These are phyloP conservation scores for Cercospora zeina DNA, from an alignment of 2,329 filamentous ascomycete species.

Conservation along the genomic window DNA sequence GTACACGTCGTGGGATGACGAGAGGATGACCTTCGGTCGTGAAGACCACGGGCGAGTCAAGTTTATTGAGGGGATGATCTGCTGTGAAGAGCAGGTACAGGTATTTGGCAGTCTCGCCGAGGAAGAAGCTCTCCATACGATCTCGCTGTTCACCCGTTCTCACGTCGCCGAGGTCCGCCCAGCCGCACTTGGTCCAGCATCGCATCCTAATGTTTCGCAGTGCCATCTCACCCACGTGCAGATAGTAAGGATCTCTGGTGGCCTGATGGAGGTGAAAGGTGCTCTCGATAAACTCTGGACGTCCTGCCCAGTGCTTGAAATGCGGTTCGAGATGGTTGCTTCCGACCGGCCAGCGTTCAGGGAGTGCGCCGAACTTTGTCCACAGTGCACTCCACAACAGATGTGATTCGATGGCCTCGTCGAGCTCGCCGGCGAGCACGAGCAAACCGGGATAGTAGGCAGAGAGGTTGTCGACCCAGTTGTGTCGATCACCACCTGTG, in stretches of 20 bases:
- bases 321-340: constrained; percentile 84
- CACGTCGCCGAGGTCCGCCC: constrained; percentile 72
- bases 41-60: constrained; percentile 88
- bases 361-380: constrained; percentile 90
- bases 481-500: constrained; percentile 83
- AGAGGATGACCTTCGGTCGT: constrained; percentile 94
- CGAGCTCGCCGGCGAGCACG: constrained; percentile 80
- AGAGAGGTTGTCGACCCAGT: constrained; percentile 94
- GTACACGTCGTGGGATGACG: constrained; percentile 57
- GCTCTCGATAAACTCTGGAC: constrained; percentile 95
- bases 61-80: constrained; percentile 79
- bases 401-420: constrained; percentile 88
- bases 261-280: constrained; percentile 95
- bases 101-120: constrained; percentile 96
- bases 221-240: constrained; percentile 95
- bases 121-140: constrained; percentile 98
- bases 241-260: constrained; percentile 92
- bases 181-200: constrained; percentile 89
- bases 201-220: constrained; percentile 81
- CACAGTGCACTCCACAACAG: constrained; percentile 89
- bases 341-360: constrained; percentile 71
- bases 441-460: constrained; percentile 93
- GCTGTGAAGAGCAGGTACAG: constrained; percentile 87
- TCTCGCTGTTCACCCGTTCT: constrained; percentile 78
- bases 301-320: constrained; percentile 90